A percentile compares a stretch with the other conserved stretches of the same genome.
phyloP scores from a whole-genome alignment of 139 green algal genomes.

The Nannochloris sp. region DNA sequence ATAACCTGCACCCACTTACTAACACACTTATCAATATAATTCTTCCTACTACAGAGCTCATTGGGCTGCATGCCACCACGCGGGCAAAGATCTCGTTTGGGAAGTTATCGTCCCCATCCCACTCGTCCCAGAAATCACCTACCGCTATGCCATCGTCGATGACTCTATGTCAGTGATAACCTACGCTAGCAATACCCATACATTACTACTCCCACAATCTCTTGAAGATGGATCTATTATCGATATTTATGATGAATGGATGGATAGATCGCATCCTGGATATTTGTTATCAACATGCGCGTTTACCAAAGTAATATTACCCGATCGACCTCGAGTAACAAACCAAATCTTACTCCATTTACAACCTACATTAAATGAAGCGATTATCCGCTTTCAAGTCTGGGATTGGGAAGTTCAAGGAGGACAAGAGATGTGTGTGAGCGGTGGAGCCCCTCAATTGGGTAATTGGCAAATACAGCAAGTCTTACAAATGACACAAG shows the following conservation, averaged over 20 bases:
- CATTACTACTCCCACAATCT: slow-evolving; percentile 33
- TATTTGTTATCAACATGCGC: slow-evolving; percentile 44
- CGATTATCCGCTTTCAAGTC: slow-evolving; percentile 44
- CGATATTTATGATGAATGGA: slow-evolving; percentile 4
- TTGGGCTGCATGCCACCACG: slow-evolving; percentile 44
- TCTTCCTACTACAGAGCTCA: slow-evolving; percentile 7
- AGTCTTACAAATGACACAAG: slow-evolving; percentile 40
- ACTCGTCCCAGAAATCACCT: slow-evolving; percentile 35
- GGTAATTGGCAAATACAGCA: slow-evolving; percentile 71
- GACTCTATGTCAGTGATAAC: slow-evolving; percentile 28
- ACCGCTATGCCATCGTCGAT: slow-evolving; percentile 50
- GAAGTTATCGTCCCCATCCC: slow-evolving; percentile 47
- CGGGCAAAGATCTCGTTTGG: slow-evolving; percentile 57
- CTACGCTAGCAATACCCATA: slow-evolving; percentile 28
- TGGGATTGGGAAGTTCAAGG: slow-evolving; percentile 30
- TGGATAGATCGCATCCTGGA: slow-evolving; percentile 44
- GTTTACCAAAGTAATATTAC: slow-evolving; percentile 54
- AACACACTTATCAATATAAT: background rate
- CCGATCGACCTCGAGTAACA: background rate
- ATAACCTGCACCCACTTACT: background rate
- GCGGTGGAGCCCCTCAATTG: slow-evolving; percentile 54
- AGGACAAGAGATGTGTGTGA: slow-evolving; percentile 50
- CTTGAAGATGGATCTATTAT: slow-evolving; percentile 37
- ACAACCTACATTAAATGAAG: slow-evolving; percentile 21
- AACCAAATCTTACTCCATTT: background rate